These are phyloP conservation scores for Schizonepeta tenuifolia DNA, from an alignment of 257 asterid species.

Conservation along the genomic window DNA sequence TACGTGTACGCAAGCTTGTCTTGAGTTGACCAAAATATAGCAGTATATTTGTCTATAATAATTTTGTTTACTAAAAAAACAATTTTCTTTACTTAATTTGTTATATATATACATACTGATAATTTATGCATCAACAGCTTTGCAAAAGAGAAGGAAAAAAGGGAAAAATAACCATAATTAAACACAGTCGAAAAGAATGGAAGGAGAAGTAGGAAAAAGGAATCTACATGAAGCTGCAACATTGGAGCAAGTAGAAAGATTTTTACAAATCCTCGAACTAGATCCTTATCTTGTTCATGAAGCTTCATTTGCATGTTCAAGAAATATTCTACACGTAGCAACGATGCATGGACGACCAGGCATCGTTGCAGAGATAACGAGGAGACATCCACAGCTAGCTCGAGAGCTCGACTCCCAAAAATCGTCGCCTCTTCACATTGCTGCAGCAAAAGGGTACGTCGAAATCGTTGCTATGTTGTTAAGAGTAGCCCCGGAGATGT, in stretches of 20 bases:
- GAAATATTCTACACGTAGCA: neutral
- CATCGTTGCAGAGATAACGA: too few species aligned
- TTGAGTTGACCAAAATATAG: too few species aligned
- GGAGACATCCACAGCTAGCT: neutral
- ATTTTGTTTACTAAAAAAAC: too few species aligned
- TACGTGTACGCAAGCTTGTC: too few species aligned
- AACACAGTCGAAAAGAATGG: too few species aligned
- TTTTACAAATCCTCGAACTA: neutral
- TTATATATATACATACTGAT: too few species aligned
- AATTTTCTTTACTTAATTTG: too few species aligned
- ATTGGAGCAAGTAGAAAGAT: neutral
- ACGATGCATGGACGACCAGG: neutral
- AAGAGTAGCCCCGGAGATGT: too few species aligned
- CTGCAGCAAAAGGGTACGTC: neutral
- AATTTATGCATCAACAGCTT: too few species aligned
- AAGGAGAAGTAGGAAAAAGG: neutral
- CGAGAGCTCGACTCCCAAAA: neutral
- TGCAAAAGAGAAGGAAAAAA: too few species aligned
- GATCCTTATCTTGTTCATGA: neutral
- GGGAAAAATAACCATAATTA: too few species aligned
- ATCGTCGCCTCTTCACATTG: neutral
- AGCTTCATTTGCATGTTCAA: neutral
- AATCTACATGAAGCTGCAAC: neutral
- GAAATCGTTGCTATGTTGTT: neutral
- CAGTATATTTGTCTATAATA: too few species aligned